Base-by-base conservation (phyloP, 1,284 basidiomycete species). In the Amylostereum areolatum region DNA sequence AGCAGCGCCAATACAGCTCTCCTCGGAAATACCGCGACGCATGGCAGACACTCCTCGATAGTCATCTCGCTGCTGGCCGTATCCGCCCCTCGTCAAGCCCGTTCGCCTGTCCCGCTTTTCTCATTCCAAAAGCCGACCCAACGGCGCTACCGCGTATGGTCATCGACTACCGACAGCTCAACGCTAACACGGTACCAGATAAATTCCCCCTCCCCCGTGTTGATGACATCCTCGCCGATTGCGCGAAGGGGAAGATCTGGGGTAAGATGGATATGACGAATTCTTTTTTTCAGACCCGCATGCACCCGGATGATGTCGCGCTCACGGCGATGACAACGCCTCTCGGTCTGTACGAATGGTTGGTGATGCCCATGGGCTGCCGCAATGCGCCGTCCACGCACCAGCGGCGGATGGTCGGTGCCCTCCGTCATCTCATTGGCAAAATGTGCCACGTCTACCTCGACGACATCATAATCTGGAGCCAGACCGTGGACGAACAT, bases 91-190 rank as follows among this genome's bases (percentile, higher is more conserved):
- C 66, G 1, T 51, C 49, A 1, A 65, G 61, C 0, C 49, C 53
- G 0, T 61, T 57, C 42, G 58, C 63, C 0, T 71, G 66, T 0
- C 69, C 68, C 0, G 60, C 67, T 0, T 72, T 72, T 51, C 48
- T 72, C 4, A 61, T 70, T 2, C 69, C 70, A 0, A 75, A 75
- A 47, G 35, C 61, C 0, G 69, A 73, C 48, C 63, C 61, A 0
- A 56, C 51, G 1, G 68, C 52, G 0, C 37, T 65, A 0, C 69
- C 70, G 0, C 57, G 66, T 0, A 72, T 69, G 72, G 71, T 73
- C 0, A 69, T 67, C 40, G 67, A 74, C 48, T 72, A 66, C 47
- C 56, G 66, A 0, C 18, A 57, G 4, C 42, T 72, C 0, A 75
- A 75, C 51, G 48, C 37, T 0, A 69, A 69, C 52, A 72, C 68